A percentile compares a stretch with the other conserved stretches of the same genome.
Evolutionary conservation across 129 eudicot genomes (phyloP).

Genomic region (carrot (Daucus carota)): DH1_v3.0 NC_030389.2:31755501-31756000

Average conservation of each 20-base stretch:
- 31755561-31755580: constrained; percentile 59
- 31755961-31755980: not conserved
- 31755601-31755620: constrained; percentile 60
- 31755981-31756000: not conserved
- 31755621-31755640: constrained; percentile 85
- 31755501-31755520: constrained; percentile 69
- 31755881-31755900: not conserved
- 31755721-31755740: not conserved
- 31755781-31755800: not conserved
- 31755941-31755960: not conserved
- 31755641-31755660: constrained; percentile 51
- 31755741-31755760: not conserved
- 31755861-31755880: not conserved
- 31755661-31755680: constrained; percentile 29
- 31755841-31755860: not conserved
- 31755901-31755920: not conserved
- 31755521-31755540: constrained; percentile 65
- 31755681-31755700: not conserved
- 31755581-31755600: constrained; percentile 51
- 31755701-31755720: not conserved
- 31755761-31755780: not conserved
- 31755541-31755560: constrained; percentile 52
- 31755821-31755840: too few relatives aligned
- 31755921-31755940: not conserved
- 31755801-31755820: not conserved